Evolutionary conservation across 345 rosid species (phyloP).

Genomic region (Erysimum cheiranthoides): DNA sequence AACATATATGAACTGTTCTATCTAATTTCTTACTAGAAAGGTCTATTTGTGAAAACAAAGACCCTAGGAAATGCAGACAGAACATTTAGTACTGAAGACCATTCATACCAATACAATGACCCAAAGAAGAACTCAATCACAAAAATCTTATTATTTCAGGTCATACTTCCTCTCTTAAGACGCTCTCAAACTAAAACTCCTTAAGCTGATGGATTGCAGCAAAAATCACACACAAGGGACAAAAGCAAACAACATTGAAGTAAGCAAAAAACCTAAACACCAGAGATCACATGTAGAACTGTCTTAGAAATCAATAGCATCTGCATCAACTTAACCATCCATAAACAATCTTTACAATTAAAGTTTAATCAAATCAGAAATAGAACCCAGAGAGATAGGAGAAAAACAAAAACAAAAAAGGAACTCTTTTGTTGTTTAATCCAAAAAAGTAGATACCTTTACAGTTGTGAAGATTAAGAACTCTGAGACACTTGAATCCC

Average conservation of each 20-base stretch:
- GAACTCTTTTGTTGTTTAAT: background rate
- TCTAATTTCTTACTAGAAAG: background rate
- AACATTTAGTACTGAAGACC: slow-evolving; percentile 2
- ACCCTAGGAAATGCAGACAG: slow-evolving; percentile 6
- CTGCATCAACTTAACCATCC: background rate
- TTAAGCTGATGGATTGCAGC: background rate
- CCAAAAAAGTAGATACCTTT: slow-evolving; percentile 44
- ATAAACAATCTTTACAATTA: background rate
- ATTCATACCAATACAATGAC: slow-evolving; percentile 17
- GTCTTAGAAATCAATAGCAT: background rate
- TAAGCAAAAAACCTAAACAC: slow-evolving; percentile 23
- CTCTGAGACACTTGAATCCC: slow-evolving; percentile 67
- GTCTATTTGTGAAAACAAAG: background rate
- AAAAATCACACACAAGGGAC: slow-evolving; percentile 2
- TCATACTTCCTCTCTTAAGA: slow-evolving; percentile 9
- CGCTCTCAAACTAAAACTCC: background rate
- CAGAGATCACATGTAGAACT: slow-evolving; percentile 13
- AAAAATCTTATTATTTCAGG: background rate
- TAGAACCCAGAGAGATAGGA: background rate
- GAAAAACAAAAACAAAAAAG: background rate
- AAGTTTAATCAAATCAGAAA: slow-evolving; percentile 2
- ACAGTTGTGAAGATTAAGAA: slow-evolving; percentile 72
- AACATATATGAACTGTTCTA: background rate
- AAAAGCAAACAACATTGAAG: slow-evolving; percentile 12
- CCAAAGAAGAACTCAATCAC: background rate